Evolutionary conservation across 2,329 filamentous ascomycete genomes (phyloP), one percentile per base, ranked within the genome.

Genomic region (Aspergillus uvarum): DNA sequence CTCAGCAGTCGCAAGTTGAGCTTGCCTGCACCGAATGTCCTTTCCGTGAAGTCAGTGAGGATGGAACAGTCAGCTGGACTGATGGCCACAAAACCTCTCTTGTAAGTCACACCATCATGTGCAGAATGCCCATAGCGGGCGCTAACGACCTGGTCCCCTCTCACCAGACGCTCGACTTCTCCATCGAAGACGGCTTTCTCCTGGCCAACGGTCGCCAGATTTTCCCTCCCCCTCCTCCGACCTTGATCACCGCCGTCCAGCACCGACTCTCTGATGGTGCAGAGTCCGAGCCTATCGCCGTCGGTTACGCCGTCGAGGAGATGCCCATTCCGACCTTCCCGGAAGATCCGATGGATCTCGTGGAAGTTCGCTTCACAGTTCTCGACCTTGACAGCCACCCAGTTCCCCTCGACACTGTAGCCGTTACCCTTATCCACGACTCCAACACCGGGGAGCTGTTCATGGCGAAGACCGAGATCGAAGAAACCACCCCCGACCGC

Each of bases 301-400:
- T 80, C 54, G 78, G 78, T 51, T 80, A 79, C 63, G 76, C 77
- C 26, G 69, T 80, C 24, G 78, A 80, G 63, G 67, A 75, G 47
- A 69, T 77, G 61, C 70, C 76, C 22, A 55, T 69, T 47, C 62
- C 68, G 21, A 62, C 68, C 12, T 65, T 72, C 16, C 59, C 66
- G 8, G 72, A 76, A 24, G 71, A 70, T n/a, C 64, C 69, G 7
- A 65, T 70, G 48, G 72, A 76, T 8, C 63, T 80, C 24, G 63
- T 76, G 2, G 69, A 73, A 11, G 65, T 80, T 59, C 74, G 77
- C 44, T 79, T 81, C 66, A 80, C 78, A n/a, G 72, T 80, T 38
- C 72, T 81, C 29, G 77, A 79, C 56, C 67, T 81, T 19, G 74
- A 76, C 47, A 68, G 72, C 29, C 71, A 74, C 51, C 78, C 79